These are phyloP conservation scores for Chlamydomonas schloesseri DNA, from an alignment of 139 green algal genomes.

Conservation along the genomic window DNA sequence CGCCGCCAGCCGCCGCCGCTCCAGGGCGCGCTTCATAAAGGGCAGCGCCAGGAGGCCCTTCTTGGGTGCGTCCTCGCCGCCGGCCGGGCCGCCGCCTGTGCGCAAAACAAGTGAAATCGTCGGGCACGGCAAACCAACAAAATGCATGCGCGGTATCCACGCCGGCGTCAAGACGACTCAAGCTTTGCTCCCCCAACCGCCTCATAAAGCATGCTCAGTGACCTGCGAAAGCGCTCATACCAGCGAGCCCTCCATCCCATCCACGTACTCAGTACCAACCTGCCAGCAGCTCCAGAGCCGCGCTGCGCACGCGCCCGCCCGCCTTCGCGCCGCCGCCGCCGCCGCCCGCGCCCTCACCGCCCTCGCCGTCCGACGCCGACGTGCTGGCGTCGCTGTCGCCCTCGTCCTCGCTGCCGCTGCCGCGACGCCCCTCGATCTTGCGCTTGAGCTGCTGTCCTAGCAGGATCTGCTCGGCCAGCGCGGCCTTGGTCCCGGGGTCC, in stretches of 20 bases:
- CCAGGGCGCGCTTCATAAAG: conserved; percentile 91
- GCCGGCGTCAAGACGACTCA: no score
- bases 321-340: background rate
- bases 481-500: conserved; percentile 73
- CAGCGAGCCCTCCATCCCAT: no score
- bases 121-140: no score
- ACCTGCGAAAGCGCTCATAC: no score
- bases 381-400: conserved; percentile 47
- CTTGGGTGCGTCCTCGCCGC: conserved; percentile 38
- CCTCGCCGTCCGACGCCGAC: conserved; percentile 44
- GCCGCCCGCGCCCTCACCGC: conserved; percentile 47
- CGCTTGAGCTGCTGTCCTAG: conserved; percentile 85
- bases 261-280: conserved; percentile 18
- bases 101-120: no score
- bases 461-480: conserved; percentile 90
- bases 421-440: conserved; percentile 69
- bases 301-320: conserved; percentile 44
- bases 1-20: conserved; percentile 71
- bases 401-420: conserved; percentile 44
- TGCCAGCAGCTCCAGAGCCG: conserved; percentile 76
- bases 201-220: no score
- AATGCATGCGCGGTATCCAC: no score
- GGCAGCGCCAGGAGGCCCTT: conserved; percentile 92
- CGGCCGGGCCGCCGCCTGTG: background rate
- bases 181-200: no score